Base-by-base conservation (phyloP, 2,329 filamentous ascomycete genomes). In the Aspergillus thermomutatus region DNA sequence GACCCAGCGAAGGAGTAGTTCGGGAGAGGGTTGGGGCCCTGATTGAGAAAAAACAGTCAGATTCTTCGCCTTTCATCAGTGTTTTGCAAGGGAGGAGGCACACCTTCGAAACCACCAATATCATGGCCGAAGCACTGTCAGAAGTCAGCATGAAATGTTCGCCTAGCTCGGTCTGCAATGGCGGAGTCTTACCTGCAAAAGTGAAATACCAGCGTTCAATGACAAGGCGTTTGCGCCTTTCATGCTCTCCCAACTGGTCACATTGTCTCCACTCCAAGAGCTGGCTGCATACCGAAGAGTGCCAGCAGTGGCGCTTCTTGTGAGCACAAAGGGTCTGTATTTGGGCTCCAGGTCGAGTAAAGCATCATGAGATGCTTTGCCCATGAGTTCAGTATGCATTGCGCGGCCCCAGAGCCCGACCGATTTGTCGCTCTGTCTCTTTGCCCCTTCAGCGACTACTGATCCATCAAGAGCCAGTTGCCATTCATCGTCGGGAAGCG, bases 231-330 rank as follows among this genome's bases (percentile, higher is more conserved):
- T 91, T 1, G 86, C 83, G 0, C 87, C 88, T 61, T 84, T 86
- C 87, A 91, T 89, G 8, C 83, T 83, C 19, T 84, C 82, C 87
- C 88, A 91, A 69, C 85, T 87, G 0, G 87, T 91, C 2, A 87
- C 82, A 63, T 91, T 90, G 66, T 91, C 88, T 3, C 88, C 88
- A 49, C 86, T 88, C 88, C 88, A 91, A 0, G 87, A 84, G 57
- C 86, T 88, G n/a, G 82, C 83, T 4, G 85, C 85, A 64, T 90
- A 91, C 27, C 83, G 77, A 76, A 90, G 83, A 0, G 87, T 90
- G 0, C 87, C 87, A 0, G 87, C 80, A 0, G 88, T 90, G 1
- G 87, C 88, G 62, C 86, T 88, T 31, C 88, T 81, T 0, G 87
- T 90, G 37, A 91, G 76, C 2, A 91, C 83, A 57, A 90, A 88